phyloP scores from a whole-genome alignment of 306 rosid species.

The Cicer arietinum region DNA sequence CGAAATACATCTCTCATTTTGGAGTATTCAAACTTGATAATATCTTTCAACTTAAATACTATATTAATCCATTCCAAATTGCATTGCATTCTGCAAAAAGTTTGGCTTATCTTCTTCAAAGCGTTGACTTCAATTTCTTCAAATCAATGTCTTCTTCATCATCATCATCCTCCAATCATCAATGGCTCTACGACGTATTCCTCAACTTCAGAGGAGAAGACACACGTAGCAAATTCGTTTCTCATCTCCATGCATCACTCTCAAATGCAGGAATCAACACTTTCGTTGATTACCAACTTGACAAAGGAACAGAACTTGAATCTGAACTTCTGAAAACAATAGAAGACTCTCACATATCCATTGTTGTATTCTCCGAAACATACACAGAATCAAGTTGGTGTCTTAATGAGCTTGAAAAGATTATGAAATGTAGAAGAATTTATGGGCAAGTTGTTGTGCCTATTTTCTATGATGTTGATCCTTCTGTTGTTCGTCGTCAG shows the following conservation, averaged over 20 bases:
- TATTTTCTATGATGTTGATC: neutral
- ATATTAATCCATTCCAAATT: no score
- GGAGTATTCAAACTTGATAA: no score
- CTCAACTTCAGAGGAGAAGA: conserved; percentile 23
- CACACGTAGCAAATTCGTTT: neutral
- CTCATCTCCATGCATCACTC: neutral
- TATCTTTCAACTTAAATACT: no score
- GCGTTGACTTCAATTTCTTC: no score
- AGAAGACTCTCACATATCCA: neutral
- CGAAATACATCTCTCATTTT: no score
- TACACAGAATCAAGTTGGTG: conserved; percentile 39
- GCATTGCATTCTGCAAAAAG: no score
- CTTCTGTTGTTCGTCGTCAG: neutral
- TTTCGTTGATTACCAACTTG: neutral
- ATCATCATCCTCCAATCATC: neutral
- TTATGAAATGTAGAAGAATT: neutral
- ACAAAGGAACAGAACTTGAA: neutral
- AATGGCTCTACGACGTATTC: conserved; percentile 33
- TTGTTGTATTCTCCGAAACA: neutral
- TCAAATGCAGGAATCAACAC: neutral
- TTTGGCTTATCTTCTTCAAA: no score
- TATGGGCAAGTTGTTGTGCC: neutral
- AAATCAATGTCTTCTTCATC: neutral
- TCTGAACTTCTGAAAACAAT: neutral
- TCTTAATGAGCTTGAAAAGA: conserved; percentile 11